Percentiles rank a stretch among this genome's conserved stretches.
These are phyloP conservation scores for Phytophthora vignae DNA, from an alignment of 352 stramenopile genomes.

Conservation along the genomic window DNA sequence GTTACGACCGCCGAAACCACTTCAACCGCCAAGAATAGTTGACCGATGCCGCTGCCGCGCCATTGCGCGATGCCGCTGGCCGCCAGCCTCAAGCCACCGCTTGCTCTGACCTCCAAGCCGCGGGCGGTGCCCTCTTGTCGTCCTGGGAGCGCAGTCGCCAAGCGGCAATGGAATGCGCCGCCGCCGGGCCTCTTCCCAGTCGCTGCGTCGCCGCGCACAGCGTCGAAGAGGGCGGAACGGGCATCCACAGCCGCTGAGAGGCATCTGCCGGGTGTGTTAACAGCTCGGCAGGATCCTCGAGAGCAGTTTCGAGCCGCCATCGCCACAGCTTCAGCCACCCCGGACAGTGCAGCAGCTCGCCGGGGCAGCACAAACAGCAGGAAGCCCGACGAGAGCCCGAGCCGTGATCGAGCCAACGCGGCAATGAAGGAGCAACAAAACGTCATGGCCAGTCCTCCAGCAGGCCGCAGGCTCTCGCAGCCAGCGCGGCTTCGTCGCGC, in stretches of 20 bases:
- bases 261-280: conserved; percentile 10
- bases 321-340: neutral
- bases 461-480: conserved; percentile 15
- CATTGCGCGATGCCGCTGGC: neutral
- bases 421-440: neutral
- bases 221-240: conserved; percentile 2
- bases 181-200: conserved; percentile 35
- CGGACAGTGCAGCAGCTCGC: conserved; percentile 1
- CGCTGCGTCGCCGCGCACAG: neutral
- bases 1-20: neutral
- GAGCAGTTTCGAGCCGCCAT: conserved; percentile 34
- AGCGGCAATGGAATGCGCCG: conserved; percentile 40
- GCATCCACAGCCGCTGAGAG: conserved; percentile 4
- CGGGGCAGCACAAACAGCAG: conserved; percentile 5
- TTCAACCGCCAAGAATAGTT: neutral
- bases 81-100: neutral
- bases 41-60: neutral
- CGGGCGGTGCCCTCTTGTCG: conserved; percentile 10
- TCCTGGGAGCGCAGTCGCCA: conserved; percentile 26
- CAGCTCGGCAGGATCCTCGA: conserved; percentile 6
- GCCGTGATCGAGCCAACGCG: neutral
- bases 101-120: conserved; percentile 28
- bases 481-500: conserved; percentile 1
- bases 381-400: neutral
- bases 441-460: conserved; percentile 8